Base-by-base conservation (phyloP, 768 basidiomycete species). In the Phlegmacium glaucopus region DNA sequence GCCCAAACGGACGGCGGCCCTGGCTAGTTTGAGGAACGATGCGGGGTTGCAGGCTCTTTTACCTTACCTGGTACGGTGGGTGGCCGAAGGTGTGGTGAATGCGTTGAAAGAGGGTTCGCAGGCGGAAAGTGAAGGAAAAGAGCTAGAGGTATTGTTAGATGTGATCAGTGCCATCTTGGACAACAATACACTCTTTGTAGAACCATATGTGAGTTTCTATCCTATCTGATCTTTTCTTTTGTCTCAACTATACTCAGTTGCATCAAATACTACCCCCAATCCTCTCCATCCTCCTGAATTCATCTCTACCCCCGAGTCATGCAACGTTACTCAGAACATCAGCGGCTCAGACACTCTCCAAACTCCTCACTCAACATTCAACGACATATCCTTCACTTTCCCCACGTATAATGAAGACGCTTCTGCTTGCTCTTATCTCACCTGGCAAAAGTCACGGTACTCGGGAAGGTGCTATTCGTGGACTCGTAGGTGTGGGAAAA, bases 221-320 rank as follows among this genome's bases (percentile, higher is more conserved):
- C 32, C 26, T 27, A 34, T 34, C 32, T 4, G 32, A 11, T 11
- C 32, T 46, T 8, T 4, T n/a, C 29, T n/a, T 42, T 26, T 34
- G 18, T 29, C 42, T 29, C 5, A 12, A 3, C 35, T 34, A 34
- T 22, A 42, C 10, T 29, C 54, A 97, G 94, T 77, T 98, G 4
- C 96, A 98, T 60, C 95, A 98, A 85, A 77, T 98, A 12, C 79
- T 98, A 1, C 94, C 94, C 2, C 87, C 94, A 0, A 80, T 97
- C 44, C 80, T 99, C 27, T 96, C 95, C 5, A 87, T 87, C 47
- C 80, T 99, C 39, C 76, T 99, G 7, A 90, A 95, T 52, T 87
- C 91, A 1, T 78, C 87, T 13, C 80, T 98, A 4, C 91, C 91
- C 0, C 75, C 78, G 30, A 72, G 79, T 6, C 78, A 88, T 47